Base-by-base conservation (phyloP, 2,329 filamentous ascomycete genomes). In the Curvularia sp. region DNA sequence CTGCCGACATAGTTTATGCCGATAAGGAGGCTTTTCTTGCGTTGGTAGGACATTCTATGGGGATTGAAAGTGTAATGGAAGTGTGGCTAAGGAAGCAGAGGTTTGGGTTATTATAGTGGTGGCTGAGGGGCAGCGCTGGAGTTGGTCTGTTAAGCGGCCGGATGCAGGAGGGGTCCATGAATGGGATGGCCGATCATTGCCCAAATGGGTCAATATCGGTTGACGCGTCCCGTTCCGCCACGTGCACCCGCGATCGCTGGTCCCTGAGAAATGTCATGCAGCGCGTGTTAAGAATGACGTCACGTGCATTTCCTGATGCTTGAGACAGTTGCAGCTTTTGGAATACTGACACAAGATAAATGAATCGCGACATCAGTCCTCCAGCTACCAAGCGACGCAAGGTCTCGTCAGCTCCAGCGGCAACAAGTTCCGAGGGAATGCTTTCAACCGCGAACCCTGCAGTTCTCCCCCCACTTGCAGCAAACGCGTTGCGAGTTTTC, bases 1-100 rank as follows among this genome's bases (percentile, higher is more conserved):
- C 75, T 77, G 62, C 78, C 78, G 18, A 74, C 72, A 62, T 84
- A 84, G 68, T 84, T 85, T 69, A 84, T 84, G 15, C 83, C 83
- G 48, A 85, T 84, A 46, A 85, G 77, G 13, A 85, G 79, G 12
- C 80, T 80, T 67, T 84, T 85, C 57, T 75, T 76, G 35, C 71
- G 61, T 48, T 55, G 69, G 55, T 67, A 54, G 4, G 68, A 58
- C 68, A 70, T 70, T 18, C 20, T 54, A 5, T 3, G 28, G 13
- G 13, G 15, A 15, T n/a, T 10, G 30, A 1, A 13, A 42, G 13
- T 39, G 31, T 24, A 44, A 22, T 1, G 9, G 8, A n/a, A n/a
- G 2, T 30, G 3, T 30, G 15, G 24, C n/a, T 41, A 15, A 38
- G 39, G 15, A 22, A 49, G 30, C n/a, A 22, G 20, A 22, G 30